Evolutionary conservation across 805 yeast species (phyloP), one percentile per base, ranked within the genome.

Genomic region (Teunomyces stri): DNA sequence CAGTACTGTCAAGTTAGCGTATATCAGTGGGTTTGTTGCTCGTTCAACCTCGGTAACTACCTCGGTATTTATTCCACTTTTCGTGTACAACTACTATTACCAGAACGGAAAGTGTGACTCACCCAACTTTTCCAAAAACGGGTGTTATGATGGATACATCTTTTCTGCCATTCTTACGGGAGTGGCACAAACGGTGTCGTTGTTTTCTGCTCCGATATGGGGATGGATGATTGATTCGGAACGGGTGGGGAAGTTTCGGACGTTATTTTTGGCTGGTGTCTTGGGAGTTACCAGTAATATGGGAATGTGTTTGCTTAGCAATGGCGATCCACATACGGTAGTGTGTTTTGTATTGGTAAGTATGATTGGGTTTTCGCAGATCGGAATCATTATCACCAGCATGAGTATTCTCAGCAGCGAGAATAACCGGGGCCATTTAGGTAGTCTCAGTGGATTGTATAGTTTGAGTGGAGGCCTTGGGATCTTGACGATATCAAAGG

Each of bases 401-500:
- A 80, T 84, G 82, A 80, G 88, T 6, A 68, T 85, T 55, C 74
- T 69, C 27, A 59, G 67, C 47, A 56, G 61, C 33, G 60, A 68
- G 4, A 64, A 67, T 33, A 69, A 74, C 27, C 64, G 74, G 29
- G 65, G 63, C 18, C 67, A 74, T 47, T 77, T 79, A 42, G 90
- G 90, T n/a, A 72, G 86, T 2, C 75, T 85, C 35, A 76, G 85
- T 43, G 92, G 92, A 5, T 78, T 83, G 10, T 83, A 81, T 59
- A 77, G 85, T n/a, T 74, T 85, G 46, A 69, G 76, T 52, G 90
- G 89, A 13, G 88, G 88, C 0, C 43, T 82, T 6, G 92, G 92
- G 2, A 82, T 85, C 22, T 64, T 85, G 47, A 44, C 82, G 1
- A 65, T 84, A 25, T 76, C 83, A 30, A 80, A 79, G 55, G 30